Percentiles rank a stretch among this genome's conserved stretches.
phyloP scores from a whole-genome alignment of 2,329 filamentous ascomycete genomes.

The Hortaea werneckii region DNA sequence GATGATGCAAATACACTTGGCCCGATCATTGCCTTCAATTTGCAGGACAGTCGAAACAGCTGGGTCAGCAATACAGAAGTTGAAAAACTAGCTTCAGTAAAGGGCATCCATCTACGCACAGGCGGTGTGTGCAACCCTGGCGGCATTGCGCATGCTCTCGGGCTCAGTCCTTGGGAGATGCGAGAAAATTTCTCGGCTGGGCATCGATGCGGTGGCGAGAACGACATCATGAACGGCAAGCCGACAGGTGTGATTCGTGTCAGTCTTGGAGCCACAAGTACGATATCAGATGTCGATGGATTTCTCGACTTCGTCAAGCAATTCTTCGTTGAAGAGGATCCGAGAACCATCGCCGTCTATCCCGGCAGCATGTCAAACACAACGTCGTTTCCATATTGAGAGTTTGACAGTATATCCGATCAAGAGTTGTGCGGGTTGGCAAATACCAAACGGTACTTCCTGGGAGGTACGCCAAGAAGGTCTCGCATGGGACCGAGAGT shows the following conservation, averaged over 20 bases:
- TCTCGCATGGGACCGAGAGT: constrained; percentile 88
- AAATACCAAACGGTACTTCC: constrained; percentile 48
- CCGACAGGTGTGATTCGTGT: constrained; percentile 78
- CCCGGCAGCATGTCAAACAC: neutral
- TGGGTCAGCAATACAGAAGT: constrained; percentile 79
- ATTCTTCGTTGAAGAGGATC: constrained; percentile 20
- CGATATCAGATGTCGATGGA: constrained; percentile 56
- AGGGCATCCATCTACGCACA: constrained; percentile 73
- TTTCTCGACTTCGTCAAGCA: constrained; percentile 44
- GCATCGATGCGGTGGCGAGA: constrained; percentile 71
- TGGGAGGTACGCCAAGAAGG: constrained; percentile 81
- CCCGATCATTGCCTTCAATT: constrained; percentile 74
- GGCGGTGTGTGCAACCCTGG: constrained; percentile 90
- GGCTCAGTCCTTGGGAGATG: constrained; percentile 70
- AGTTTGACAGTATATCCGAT: constrained; percentile 67
- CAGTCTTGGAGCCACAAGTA: constrained; percentile 88
- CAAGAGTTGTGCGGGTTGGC: constrained; percentile 81
- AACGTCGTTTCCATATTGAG: constrained; percentile 32
- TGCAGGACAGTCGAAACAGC: constrained; percentile 55
- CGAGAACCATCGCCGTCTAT: neutral
- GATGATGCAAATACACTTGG: constrained; percentile 41
- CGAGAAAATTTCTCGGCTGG: constrained; percentile 75
- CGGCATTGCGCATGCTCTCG: constrained; percentile 64
- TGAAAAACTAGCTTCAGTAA: constrained; percentile 72
- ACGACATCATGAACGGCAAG: constrained; percentile 72